phyloP scores from a whole-genome alignment of 148 eudicot species.

The Mesembryanthemum crystallinum region DNA sequence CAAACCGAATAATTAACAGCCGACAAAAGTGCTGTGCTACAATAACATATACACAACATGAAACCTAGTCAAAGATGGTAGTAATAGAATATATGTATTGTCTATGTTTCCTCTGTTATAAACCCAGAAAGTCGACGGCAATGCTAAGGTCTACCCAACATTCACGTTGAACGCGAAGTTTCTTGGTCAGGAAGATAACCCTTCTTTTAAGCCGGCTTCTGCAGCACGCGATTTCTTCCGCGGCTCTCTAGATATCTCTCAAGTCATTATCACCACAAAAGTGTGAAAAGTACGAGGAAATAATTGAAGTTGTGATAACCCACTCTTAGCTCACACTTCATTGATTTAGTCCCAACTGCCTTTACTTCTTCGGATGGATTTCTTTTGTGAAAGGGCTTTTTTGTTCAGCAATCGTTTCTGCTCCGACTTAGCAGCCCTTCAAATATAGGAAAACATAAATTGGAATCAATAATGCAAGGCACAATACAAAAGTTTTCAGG shows the following conservation, averaged over 20 bases:
- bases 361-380: constrained; percentile 60
- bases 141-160: neutral
- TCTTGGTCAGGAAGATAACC: neutral
- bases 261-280: neutral
- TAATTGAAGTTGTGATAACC: neutral
- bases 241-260: neutral
- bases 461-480: neutral
- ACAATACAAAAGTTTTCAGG: neutral
- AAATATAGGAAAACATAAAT: neutral
- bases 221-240: neutral
- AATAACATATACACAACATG: neutral
- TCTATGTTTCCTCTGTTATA: neutral
- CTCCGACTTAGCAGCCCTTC: constrained; percentile 73
- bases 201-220: neutral
- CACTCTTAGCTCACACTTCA: neutral
- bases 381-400: constrained; percentile 68
- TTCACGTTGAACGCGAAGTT: constrained; percentile 11
- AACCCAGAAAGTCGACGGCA: neutral
- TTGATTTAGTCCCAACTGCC: constrained; percentile 60
- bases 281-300: neutral
- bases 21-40: constrained; percentile 4
- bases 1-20: constrained; percentile 9
- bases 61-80: constrained; percentile 7
- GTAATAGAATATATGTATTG: constrained; percentile 3
- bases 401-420: constrained; percentile 69